A percentile compares a stretch with the other conserved stretches of the same genome.
phyloP scores from a whole-genome alignment of 306 rosid genomes.

The Albizia julibrissin region DNA sequence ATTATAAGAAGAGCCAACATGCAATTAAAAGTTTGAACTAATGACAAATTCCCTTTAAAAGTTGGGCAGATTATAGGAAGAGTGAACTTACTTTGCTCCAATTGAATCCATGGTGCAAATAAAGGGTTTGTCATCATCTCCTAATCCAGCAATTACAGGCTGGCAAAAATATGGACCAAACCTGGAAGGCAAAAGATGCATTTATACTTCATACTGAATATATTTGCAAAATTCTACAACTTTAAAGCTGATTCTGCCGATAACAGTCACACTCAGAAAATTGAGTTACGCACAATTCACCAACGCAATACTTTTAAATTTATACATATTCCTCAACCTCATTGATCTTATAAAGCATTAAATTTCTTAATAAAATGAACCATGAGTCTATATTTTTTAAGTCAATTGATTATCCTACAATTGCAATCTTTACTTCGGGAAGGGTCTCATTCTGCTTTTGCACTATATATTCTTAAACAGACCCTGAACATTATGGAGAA shows the following conservation, averaged over 20 bases:
- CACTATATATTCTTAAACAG: not conserved
- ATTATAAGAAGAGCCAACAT: not conserved
- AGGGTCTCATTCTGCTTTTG: not conserved
- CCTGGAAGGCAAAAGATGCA: slow-evolving; percentile 44
- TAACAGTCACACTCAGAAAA: not conserved
- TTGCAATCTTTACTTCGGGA: not conserved
- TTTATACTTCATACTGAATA: not conserved
- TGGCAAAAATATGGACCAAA: slow-evolving; percentile 97
- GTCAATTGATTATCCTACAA: not conserved
- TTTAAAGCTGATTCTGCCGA: not conserved
- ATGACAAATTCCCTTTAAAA: not conserved
- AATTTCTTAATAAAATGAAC: not conserved
- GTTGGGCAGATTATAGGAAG: slow-evolving; percentile 6
- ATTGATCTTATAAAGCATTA: not conserved
- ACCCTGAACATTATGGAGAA: not conserved
- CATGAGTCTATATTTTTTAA: not conserved
- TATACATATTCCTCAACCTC: not conserved
- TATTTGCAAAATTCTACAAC: not conserved
- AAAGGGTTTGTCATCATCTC: slow-evolving; percentile 86
- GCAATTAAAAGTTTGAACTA: not conserved
- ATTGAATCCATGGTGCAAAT: slow-evolving; percentile 96
- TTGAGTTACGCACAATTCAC: not conserved
- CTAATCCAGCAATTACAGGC: slow-evolving; percentile 95
- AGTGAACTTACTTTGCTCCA: slow-evolving; percentile 88
- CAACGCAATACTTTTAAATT: not conserved